Evolutionary conservation across 805 yeast genomes (phyloP).

Genomic region (Lipomyces chichibuensis): DNA sequence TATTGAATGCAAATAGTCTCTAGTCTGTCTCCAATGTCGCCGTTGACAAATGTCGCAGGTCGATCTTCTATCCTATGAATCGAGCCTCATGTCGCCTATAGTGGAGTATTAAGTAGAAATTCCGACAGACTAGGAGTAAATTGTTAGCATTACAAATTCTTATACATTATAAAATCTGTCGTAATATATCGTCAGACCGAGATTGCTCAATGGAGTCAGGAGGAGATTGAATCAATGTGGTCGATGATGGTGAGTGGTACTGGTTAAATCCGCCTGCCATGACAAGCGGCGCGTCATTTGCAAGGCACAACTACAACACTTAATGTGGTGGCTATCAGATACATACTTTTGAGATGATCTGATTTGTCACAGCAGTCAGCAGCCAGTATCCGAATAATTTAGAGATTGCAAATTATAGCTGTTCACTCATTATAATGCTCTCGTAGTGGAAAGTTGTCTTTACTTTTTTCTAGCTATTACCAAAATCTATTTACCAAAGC

Average conservation of each 20-base stretch:
- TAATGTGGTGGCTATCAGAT: no score
- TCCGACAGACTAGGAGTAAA: not conserved
- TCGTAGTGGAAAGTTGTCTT: not conserved
- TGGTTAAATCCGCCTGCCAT: no score
- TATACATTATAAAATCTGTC: not conserved
- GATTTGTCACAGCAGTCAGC: slow-evolving; percentile 63
- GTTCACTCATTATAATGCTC: not conserved
- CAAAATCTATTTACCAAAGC: no score
- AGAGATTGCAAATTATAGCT: no score
- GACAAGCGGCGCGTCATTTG: no score
- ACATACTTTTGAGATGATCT: slow-evolving; percentile 73
- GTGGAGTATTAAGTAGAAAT: not conserved
- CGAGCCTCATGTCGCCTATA: not conserved
- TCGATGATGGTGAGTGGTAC: no score
- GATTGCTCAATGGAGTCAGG: no score
- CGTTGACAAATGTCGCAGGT: not conserved
- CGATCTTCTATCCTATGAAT: not conserved
- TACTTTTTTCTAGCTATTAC: no score
- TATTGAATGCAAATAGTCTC: not conserved
- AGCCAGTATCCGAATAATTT: not conserved
- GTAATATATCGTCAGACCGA: not conserved
- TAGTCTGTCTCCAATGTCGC: not conserved
- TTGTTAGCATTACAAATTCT: not conserved
- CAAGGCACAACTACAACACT: no score
- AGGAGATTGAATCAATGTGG: no score